These are phyloP conservation scores for Gaillardinia entomophila DNA, from an alignment of 805 yeast species.

Conservation along the genomic window DNA sequence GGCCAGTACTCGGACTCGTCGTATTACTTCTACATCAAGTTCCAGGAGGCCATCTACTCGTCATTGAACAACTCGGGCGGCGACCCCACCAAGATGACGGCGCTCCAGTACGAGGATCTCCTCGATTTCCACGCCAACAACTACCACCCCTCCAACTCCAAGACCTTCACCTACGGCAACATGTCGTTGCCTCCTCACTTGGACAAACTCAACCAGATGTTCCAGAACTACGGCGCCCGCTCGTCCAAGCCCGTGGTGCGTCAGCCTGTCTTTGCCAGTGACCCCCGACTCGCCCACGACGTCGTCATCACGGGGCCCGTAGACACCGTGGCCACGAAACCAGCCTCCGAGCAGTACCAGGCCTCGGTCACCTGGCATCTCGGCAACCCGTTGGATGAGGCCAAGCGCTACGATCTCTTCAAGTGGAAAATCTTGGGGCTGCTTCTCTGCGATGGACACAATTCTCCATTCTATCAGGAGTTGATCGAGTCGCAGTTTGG, in stretches of 20 bases:
- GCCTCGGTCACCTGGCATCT: constrained; percentile 85
- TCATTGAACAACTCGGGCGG: constrained; percentile 90
- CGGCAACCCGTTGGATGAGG: constrained; percentile 60
- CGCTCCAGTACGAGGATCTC: constrained; percentile 67
- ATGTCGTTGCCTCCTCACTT: constrained; percentile 61
- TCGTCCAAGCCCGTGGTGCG: constrained; percentile 20
- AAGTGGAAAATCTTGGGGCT: constrained; percentile 65
- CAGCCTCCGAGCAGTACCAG: constrained; percentile 71
- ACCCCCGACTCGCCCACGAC: constrained; percentile 6
- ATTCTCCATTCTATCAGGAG: constrained; percentile 83
- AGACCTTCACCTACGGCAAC: constrained; percentile 83
- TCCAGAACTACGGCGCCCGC: constrained; percentile 50
- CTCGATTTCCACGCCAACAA: constrained; percentile 66
- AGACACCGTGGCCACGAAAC: constrained; percentile 48
- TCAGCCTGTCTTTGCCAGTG: constrained; percentile 40
- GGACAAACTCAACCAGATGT: constrained; percentile 46
- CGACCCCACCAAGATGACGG: constrained; percentile 77
- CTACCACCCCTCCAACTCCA: constrained; percentile 89
- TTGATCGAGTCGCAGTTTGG: constrained; percentile 82
- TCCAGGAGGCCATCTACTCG: constrained; percentile 79
- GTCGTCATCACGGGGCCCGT: constrained; percentile 60
- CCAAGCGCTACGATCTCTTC: constrained; percentile 55
- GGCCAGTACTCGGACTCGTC: constrained; percentile 91
- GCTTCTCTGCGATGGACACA: constrained; percentile 82
- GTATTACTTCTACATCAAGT: constrained; percentile 78